Evolutionary conservation across 345 rosid species (phyloP), one percentile per base, ranked within the genome.

Genomic region (Noccaea caerulescens): DNA sequence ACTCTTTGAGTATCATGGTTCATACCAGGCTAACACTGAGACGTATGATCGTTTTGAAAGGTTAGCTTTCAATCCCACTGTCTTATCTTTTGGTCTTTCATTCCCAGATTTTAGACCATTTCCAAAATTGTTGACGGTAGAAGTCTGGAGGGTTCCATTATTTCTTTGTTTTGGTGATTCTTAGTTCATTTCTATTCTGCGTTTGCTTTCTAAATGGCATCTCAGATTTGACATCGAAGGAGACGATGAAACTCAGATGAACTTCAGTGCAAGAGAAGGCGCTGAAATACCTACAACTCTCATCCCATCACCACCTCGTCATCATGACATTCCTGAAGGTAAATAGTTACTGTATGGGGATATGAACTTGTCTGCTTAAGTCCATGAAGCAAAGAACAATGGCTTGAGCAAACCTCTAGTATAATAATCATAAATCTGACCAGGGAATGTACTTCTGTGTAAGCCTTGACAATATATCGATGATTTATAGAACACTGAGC

Each of bases 201-300:
- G 4, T 39, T 16, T 39, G 12, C 45, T 43, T 42, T 30, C 18
- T 56, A 41, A 60, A 63, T 76, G 82, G 51, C 54, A 36, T 18
- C 34, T 72, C 85, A 89, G 96, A 80, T 89, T 92, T 73, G 98
- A 92, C 76, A 80, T 81, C 57, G 87, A 84, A 72, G 92, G 82
- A 53, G 89, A 84, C 47, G 89, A 78, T 27, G 91, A 87, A 47
- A 85, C 88, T 49, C 88, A 84, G 58, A 33, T 58, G 67, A 82
- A 85, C 78, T 80, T 85, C 62, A 72, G 76, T 73, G 55, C 83
- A 20, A 85, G 66, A 71, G 93, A 81, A 38, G 82, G 79, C 14
- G 62, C 78, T 53, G 83, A 81, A 14, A 76, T 82, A 57, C 87
- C 90, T 69, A 41, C 77, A 51, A 79, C 78, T 37, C 66, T 77